Conservation (phyloP, 116 monocot species). For the Zostera marina region DNA sequence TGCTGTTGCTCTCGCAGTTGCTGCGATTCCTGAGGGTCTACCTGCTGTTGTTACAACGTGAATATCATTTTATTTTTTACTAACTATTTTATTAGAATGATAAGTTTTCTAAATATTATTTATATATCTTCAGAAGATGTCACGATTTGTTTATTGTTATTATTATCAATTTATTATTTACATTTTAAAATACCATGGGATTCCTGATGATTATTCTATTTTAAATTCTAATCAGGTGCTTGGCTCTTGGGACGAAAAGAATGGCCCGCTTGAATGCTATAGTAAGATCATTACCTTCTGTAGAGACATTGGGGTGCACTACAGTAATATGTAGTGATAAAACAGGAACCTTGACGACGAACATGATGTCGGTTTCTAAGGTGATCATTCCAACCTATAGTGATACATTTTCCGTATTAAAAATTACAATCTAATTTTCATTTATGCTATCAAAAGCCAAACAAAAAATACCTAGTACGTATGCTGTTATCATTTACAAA, state of each 20-base stretch:
- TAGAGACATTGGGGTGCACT: conserved; percentile 98
- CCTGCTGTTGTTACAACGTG: conserved; percentile 99
- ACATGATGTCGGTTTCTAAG: conserved; percentile 99
- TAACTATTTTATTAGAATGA: not conserved
- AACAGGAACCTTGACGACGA: conserved; percentile 95
- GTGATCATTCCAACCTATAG: conserved; percentile 13
- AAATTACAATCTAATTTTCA: not conserved
- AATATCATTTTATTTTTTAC: conserved; percentile 8
- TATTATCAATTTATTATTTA: not conserved
- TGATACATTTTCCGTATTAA: not conserved
- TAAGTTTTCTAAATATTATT: not conserved
- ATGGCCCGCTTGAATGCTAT: conserved; percentile 98
- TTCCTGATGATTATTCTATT: not conserved
- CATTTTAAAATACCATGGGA: not conserved
- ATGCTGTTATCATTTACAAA: no score
- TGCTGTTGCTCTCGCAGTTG: conserved; percentile 98
- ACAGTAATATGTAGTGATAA: conserved; percentile 99
- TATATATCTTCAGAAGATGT: no score
- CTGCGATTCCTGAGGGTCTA: conserved; percentile 98
- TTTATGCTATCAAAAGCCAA: not conserved
- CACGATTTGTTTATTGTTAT: no score
- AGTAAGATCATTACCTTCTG: conserved; percentile 91
- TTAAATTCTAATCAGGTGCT: conserved; percentile 37
- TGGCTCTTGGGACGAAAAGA: conserved; percentile 96
- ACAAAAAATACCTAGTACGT: not conserved